These are phyloP conservation scores for Saussurea involucrata DNA, from an alignment of 129 eudicot species.

Conservation along the genomic window DNA sequence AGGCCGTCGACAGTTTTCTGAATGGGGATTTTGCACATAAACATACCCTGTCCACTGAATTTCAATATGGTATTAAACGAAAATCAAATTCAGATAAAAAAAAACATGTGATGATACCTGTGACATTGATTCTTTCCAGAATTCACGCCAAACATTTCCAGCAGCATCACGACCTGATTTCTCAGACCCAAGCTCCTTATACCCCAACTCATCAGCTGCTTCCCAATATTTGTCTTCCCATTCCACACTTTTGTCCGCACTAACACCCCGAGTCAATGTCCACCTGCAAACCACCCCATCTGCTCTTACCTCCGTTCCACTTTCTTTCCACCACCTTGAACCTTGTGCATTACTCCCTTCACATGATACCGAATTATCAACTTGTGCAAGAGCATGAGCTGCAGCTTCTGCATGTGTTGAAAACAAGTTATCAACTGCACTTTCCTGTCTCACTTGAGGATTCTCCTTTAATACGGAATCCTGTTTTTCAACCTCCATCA, in stretches of 20 bases:
- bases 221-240: constrained; percentile 99
- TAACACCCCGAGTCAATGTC: constrained; percentile 80
- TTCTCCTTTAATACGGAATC: constrained; percentile 36
- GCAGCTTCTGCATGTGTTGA: constrained; percentile 75
- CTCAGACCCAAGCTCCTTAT: constrained; percentile 92
- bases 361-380: constrained; percentile 31
- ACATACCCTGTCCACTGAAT: no score
- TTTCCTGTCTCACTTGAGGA: constrained; percentile 39
- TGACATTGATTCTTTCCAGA: constrained; percentile 84
- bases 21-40: background rate
- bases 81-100: background rate
- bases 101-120: constrained; percentile 43
- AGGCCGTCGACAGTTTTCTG: background rate
- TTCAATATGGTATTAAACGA: background rate
- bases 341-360: constrained; percentile 59
- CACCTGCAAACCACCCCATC: constrained; percentile 91
- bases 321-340: constrained; percentile 93
- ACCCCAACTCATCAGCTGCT: constrained; percentile 79
- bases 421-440: constrained; percentile 47
- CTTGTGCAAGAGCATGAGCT: constrained; percentile 55
- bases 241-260: constrained; percentile 68
- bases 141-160: constrained; percentile 95
- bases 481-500: constrained; percentile 47
- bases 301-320: constrained; percentile 60
- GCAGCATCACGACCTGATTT: constrained; percentile 93